Evolutionary conservation across 2,329 filamentous ascomycete genomes (phyloP).

Genomic region (Chlorencoelia australis): DNA sequence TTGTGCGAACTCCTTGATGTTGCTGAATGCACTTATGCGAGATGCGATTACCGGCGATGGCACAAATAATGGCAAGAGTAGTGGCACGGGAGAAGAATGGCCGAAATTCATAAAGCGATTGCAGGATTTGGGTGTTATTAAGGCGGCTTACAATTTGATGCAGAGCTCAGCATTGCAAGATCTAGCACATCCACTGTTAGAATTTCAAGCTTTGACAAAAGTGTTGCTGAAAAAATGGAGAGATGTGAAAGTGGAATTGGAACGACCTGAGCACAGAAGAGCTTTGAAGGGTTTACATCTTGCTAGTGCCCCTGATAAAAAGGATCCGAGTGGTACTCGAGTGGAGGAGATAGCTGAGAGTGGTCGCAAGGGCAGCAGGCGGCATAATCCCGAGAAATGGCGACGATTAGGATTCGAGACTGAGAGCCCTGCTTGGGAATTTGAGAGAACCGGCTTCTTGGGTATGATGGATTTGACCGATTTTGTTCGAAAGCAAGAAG

Average conservation of each 20-base stretch:
- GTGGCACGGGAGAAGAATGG: constrained; percentile 60
- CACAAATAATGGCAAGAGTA: constrained; percentile 26
- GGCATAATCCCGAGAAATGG: constrained; percentile 88
- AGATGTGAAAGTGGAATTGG: constrained; percentile 73
- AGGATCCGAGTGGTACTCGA: constrained; percentile 26
- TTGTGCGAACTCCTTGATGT: constrained; percentile 87
- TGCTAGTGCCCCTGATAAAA: constrained; percentile 62
- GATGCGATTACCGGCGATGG: constrained; percentile 75
- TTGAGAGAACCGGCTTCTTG: constrained; percentile 75
- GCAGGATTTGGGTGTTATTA: constrained; percentile 87
- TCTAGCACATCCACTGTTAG: constrained; percentile 76
- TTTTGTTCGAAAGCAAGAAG: constrained; percentile 84
- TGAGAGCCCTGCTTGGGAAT: constrained; percentile 79
- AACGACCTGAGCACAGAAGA: constrained; percentile 77
- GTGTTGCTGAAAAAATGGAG: constrained; percentile 80
- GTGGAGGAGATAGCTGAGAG: constrained; percentile 30
- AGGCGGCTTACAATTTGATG: constrained; percentile 87
- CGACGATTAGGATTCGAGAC: constrained; percentile 82
- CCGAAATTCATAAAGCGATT: constrained; percentile 88
- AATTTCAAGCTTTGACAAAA: constrained; percentile 90
- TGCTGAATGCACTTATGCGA: constrained; percentile 90
- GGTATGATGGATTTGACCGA: constrained; percentile 97
- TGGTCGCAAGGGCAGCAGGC: constrained; percentile 49
- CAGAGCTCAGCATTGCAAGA: constrained; percentile 88
- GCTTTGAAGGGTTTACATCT: constrained; percentile 70